A percentile compares a stretch with the other conserved stretches of the same genome.
These are phyloP conservation scores for Ceratocystis variospora DNA, from an alignment of 2,329 filamentous ascomycete genomes.

Conservation along the genomic window DNA sequence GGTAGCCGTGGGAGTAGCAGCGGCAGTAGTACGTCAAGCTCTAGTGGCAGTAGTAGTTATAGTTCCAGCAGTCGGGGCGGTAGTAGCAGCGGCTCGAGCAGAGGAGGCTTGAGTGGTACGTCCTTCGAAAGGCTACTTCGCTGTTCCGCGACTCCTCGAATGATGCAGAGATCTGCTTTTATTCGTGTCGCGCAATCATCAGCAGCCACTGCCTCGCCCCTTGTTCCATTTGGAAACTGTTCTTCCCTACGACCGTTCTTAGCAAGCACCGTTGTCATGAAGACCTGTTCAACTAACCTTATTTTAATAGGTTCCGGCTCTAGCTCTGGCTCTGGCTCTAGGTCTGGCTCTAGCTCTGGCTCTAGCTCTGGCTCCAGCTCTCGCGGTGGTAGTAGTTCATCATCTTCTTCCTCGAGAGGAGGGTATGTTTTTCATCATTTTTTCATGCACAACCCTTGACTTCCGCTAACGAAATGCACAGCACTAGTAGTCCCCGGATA, in stretches of 20 bases:
- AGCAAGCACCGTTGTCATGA: too few relatives aligned
- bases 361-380: neutral
- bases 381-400: conserved; percentile 11
- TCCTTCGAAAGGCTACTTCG: neutral
- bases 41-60: conserved; percentile 22
- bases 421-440: conserved; percentile 9
- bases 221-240: too few relatives aligned
- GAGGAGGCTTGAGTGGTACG: neutral
- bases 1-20: conserved; percentile 33
- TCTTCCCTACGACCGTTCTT: too few relatives aligned
- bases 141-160: neutral
- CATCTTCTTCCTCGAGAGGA: conserved; percentile 7
- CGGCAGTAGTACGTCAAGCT: too few relatives aligned
- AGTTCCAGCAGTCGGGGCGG: conserved; percentile 21
- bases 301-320: conserved; percentile 1
- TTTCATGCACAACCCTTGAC: conserved; percentile 7
- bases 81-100: conserved; percentile 17
- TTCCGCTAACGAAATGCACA: conserved; percentile 24
- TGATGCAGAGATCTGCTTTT: neutral
- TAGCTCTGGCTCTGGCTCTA: neutral
- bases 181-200: neutral
- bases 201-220: too few relatives aligned
- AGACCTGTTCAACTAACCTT: neutral
- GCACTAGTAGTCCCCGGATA: conserved; percentile 41
- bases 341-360: neutral